Percentiles rank a stretch among this genome's conserved stretches.
Conservation (phyloP, 2,329 filamentous ascomycete species). For the Botrytis cinerea region DNA sequence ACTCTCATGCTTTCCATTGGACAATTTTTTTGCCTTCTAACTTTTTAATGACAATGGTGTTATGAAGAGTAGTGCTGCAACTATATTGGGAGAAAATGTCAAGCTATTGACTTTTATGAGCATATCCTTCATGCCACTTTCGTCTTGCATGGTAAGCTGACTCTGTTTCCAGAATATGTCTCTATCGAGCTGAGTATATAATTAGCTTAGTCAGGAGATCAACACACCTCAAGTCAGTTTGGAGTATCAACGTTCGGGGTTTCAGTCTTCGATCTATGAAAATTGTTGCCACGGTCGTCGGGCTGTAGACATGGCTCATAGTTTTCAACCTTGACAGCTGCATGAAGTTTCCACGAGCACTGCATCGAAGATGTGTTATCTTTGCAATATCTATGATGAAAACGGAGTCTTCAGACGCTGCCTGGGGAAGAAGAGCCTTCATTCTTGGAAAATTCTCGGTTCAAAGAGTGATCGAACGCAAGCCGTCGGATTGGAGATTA, state of each 20-base stretch:
- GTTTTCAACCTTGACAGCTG: background rate
- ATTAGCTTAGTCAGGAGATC: background rate
- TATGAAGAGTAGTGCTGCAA: constrained; percentile 40
- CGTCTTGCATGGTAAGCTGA: constrained; percentile 36
- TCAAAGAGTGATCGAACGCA: background rate
- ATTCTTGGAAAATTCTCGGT: background rate
- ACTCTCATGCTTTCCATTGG: background rate
- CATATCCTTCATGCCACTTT: constrained; percentile 45
- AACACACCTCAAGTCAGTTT: background rate
- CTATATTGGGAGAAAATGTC: constrained; percentile 42
- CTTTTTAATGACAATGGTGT: constrained; percentile 38
- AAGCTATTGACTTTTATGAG: constrained; percentile 45
- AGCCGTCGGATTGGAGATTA: background rate
- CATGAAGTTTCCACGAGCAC: background rate
- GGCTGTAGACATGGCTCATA: background rate
- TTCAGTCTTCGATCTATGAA: background rate
- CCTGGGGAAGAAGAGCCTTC: background rate
- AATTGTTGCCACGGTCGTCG: background rate
- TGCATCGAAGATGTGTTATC: background rate
- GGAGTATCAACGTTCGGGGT: background rate
- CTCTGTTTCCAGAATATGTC: background rate
- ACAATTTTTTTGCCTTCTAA: constrained; percentile 9
- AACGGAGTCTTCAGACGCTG: background rate
- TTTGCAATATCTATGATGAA: background rate
- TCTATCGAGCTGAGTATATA: background rate